Conservation (phyloP, 2,329 filamentous ascomycete genomes). For the Cordyceps cateniannulata region DNA sequence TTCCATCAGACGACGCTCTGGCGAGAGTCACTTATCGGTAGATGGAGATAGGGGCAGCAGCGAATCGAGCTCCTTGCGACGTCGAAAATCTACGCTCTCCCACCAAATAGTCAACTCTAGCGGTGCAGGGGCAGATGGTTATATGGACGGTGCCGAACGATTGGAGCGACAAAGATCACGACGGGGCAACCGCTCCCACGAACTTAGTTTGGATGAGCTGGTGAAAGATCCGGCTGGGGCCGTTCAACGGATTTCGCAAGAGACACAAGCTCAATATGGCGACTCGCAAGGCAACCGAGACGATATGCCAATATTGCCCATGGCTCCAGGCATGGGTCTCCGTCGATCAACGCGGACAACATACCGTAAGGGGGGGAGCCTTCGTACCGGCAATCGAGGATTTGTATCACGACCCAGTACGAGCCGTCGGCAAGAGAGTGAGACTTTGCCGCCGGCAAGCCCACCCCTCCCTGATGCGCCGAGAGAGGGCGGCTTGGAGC, state of each 20-base stretch:
- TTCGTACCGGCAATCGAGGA: conserved; percentile 69
- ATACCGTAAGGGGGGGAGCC: conserved; percentile 77
- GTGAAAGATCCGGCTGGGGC: conserved; percentile 71
- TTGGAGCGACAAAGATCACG: conserved; percentile 67
- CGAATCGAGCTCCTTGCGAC: conserved; percentile 58
- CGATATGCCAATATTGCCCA: conserved; percentile 81
- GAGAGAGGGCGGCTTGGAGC: conserved; percentile 46
- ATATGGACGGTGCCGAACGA: conserved; percentile 77
- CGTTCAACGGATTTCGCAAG: conserved; percentile 62
- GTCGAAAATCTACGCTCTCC: conserved; percentile 95
- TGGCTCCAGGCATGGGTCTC: conserved; percentile 69
- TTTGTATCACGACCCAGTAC: conserved; percentile 68
- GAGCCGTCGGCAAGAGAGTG: conserved; percentile 55
- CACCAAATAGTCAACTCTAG: conserved; percentile 75
- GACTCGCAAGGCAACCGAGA: conserved; percentile 43
- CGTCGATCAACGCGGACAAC: conserved; percentile 88
- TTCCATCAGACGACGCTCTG: conserved; percentile 77
- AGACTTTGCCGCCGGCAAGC: conserved; percentile 26
- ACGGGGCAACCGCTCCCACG: conserved; percentile 44
- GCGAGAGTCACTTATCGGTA: conserved; percentile 58
- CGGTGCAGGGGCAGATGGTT: conserved; percentile 52
- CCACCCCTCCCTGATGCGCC: conserved; percentile 38
- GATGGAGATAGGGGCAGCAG: conserved; percentile 45
- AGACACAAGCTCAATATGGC: conserved; percentile 39
- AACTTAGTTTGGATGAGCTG: conserved; percentile 71